Conservation (phyloP, 805 yeast species). For the Brettanomyces bruxellensis region DNA sequence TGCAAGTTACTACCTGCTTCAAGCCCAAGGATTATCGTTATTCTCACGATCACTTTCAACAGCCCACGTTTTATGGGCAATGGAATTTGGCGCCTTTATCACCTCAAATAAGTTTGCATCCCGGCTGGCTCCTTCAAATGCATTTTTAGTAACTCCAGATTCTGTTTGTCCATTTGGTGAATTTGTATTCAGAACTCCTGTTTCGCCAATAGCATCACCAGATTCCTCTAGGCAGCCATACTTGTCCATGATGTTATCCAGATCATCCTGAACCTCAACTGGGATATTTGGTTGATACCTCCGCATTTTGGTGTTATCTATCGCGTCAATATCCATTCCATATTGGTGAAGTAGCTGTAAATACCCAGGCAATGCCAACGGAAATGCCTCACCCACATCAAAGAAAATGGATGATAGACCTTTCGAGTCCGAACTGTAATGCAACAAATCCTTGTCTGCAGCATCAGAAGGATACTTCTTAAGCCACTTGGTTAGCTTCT, state of each 20-base stretch:
- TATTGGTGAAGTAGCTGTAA: conserved; percentile 65
- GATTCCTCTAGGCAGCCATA: conserved; percentile 8
- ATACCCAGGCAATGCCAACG: conserved; percentile 62
- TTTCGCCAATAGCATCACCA: conserved; percentile 1
- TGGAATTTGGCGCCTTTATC: conserved; percentile 38
- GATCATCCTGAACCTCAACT: conserved; percentile 54
- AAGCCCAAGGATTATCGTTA: conserved; percentile 60
- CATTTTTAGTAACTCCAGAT: conserved; percentile 8
- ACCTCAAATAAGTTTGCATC: conserved; percentile 35
- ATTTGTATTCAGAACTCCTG: neutral
- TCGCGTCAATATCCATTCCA: conserved; percentile 68
- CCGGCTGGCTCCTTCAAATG: conserved; percentile 7
- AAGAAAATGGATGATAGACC: conserved; percentile 28
- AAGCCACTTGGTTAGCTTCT: conserved; percentile 36
- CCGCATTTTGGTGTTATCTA: conserved; percentile 41
- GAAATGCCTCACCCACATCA: conserved; percentile 44
- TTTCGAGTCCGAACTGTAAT: conserved; percentile 11
- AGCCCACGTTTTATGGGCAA: conserved; percentile 47
- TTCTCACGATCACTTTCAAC: conserved; percentile 35
- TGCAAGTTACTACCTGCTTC: neutral
- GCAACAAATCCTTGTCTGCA: conserved; percentile 4
- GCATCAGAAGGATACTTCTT: conserved; percentile 20
- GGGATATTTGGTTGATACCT: conserved; percentile 69
- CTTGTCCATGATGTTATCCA: conserved; percentile 56
- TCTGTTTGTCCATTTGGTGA: conserved; percentile 9